phyloP scores from a whole-genome alignment of 208 protist species.

The Tritrichomonas musculus region DNA sequence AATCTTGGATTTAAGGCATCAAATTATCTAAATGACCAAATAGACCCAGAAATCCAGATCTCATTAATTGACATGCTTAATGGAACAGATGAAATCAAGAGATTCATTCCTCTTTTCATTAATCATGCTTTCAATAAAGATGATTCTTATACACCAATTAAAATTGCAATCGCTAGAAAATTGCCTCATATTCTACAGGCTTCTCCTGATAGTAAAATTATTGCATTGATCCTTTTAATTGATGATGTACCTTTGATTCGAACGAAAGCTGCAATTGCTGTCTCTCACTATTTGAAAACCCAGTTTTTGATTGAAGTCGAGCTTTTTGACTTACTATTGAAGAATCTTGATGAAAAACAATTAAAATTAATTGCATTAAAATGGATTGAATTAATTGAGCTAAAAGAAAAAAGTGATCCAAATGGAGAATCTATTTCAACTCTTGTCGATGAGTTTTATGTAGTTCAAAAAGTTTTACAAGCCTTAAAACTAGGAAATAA shows the following conservation, averaged over 20 bases:
- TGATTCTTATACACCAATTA: neutral
- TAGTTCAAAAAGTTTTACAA: neutral
- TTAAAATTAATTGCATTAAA: neutral
- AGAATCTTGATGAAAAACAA: too few species aligned
- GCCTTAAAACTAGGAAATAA: neutral
- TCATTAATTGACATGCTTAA: neutral
- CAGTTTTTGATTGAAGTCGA: neutral
- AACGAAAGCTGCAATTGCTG: neutral
- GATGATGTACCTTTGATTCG: neutral
- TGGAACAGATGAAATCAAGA: neutral
- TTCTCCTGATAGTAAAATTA: neutral
- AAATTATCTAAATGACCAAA: too few species aligned
- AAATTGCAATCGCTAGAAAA: neutral
- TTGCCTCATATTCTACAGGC: neutral
- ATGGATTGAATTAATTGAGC: neutral
- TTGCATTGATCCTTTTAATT: neutral
- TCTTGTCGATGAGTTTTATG: conserved; percentile 9
- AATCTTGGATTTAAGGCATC: too few species aligned
- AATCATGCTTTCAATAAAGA: neutral
- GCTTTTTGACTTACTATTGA: neutral
- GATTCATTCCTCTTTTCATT: neutral
- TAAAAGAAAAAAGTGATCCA: neutral
- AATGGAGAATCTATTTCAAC: neutral
- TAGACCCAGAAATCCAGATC: neutral
- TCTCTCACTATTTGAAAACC: neutral